Conservation (phyloP, 495 filamentous ascomycete genomes). For the Neurospora sp. region DNA sequence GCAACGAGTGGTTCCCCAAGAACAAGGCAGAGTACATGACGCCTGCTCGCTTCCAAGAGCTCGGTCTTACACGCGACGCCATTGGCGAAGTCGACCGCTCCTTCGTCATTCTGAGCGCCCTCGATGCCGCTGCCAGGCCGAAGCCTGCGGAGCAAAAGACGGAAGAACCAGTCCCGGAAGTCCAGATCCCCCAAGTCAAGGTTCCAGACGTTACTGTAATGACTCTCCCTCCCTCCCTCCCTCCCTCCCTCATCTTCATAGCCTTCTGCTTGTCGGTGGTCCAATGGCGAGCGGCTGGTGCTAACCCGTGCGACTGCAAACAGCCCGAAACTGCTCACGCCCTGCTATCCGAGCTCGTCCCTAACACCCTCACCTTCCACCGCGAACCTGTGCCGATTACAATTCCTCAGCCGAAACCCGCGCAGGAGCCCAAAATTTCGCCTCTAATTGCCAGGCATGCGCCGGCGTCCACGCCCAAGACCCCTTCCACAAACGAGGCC, state of each 20-base stretch:
- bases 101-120: constrained; percentile 16
- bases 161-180: background rate
- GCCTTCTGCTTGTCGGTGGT: background rate
- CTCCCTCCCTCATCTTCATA: background rate
- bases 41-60: constrained; percentile 25
- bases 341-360: constrained; percentile 82
- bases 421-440: constrained; percentile 3
- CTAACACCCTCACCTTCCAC: constrained; percentile 82
- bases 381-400: constrained; percentile 40
- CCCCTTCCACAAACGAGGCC: background rate
- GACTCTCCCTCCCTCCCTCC: background rate
- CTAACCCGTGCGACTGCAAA: constrained; percentile 38
- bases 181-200: background rate
- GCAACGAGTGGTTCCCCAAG: constrained; percentile 36
- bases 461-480: background rate
- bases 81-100: constrained; percentile 32
- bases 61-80: constrained; percentile 28
- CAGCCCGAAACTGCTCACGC: constrained; percentile 54
- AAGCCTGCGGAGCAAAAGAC: background rate
- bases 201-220: constrained; percentile 8
- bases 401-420: background rate
- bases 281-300: background rate
- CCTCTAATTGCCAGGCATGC: constrained; percentile 10
- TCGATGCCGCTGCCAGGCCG: background rate
- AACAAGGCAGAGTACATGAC: constrained; percentile 39